Evolutionary conservation across 768 basidiomycete species (phyloP).

Genomic region (Boletus rubroflammeus): DNA sequence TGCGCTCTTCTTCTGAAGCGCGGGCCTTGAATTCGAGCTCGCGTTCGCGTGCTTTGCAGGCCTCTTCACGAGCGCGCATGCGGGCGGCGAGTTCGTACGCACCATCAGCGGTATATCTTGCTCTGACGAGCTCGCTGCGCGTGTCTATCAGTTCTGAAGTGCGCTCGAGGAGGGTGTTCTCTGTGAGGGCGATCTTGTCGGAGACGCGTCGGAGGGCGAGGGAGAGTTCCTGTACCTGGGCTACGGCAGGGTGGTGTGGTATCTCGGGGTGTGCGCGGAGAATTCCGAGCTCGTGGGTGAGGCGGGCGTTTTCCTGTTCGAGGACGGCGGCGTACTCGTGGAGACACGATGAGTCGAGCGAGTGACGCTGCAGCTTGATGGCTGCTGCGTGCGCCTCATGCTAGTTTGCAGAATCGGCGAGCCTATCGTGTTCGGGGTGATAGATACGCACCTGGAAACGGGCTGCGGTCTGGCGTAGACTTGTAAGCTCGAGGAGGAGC

Average conservation of each 20-base stretch:
- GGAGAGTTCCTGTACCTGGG: constrained; percentile 52
- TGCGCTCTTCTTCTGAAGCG: constrained; percentile 53
- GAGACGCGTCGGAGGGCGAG: constrained; percentile 65
- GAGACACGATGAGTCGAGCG: constrained; percentile 44
- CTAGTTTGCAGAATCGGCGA: constrained; percentile 31
- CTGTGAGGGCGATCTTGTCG: constrained; percentile 63
- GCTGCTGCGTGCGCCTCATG: constrained; percentile 68
- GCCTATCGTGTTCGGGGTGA: background rate
- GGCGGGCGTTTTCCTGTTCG: constrained; percentile 55
- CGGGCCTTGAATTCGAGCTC: constrained; percentile 45
- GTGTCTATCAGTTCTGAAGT: constrained; percentile 45
- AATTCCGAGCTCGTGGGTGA: constrained; percentile 51
- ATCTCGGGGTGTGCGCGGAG: constrained; percentile 54
- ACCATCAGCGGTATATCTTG: constrained; percentile 41
- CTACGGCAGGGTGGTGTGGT: constrained; percentile 35
- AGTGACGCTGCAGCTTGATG: constrained; percentile 61
- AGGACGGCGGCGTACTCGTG: constrained; percentile 31
- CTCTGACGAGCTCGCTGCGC: constrained; percentile 42
- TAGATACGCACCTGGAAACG: constrained; percentile 44
- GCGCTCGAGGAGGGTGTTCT: constrained; percentile 48
- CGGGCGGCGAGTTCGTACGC: constrained; percentile 56
- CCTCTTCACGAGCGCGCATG: constrained; percentile 54
- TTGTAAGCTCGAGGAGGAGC: constrained; percentile 45
- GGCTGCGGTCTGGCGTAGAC: constrained; percentile 43
- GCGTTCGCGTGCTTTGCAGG: constrained; percentile 44